Evolutionary conservation across 1,284 basidiomycete genomes (phyloP), one percentile per base, ranked within the genome.

Genomic region (Cryptococcus amylolentus): DNA sequence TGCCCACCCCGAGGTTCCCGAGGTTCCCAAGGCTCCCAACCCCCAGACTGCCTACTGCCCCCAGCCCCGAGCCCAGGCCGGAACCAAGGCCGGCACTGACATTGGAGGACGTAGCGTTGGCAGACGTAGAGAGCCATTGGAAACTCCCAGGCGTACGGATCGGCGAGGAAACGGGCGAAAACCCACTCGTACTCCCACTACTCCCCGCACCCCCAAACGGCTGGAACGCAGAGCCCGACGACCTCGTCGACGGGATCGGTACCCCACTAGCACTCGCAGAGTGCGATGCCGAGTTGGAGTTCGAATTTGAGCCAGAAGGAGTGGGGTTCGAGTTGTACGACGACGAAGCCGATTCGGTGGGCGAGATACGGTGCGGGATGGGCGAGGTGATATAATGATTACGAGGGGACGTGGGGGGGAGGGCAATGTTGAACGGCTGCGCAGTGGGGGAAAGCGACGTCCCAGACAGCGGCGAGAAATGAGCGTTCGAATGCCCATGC

Each of bases 401-500:
- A 38, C 68, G 62, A n/a, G 73, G 72, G 1, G 70, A 72, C 1
- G 69, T 66, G 7, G 65, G 62, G 23, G 68, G 67, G 3, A 69
- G 60, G 7, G 69, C 59, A 3, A 60, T 58, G 47, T 63, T 73
- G 66, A 76, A 76, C 0, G 74, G 74, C 54, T 70, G 71, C 16
- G 74, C 74, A 7, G 65, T 76, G 0, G 74, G 74, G 5, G 72
- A 75, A 14, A 76, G 61, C 4, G 67, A 65, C 1, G 72, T 73
- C 2, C 49, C 53, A 23, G 49, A 31, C 5, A 44, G n/a, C 2
- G 26, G 40, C 10, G 46, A 37, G 4, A 42, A 41, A 40, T 37
- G 26, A 14, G 42, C 14, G 26, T 39, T 49, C 9, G 38, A 37
- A 41, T 50, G 38, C 12, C 53, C 18, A 18, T 52, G 51, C 8